Percentiles rank a stretch among this genome's conserved stretches.
These are phyloP conservation scores for Novakomyces olei DNA, from an alignment of 805 yeast species.

Conservation along the genomic window DNA sequence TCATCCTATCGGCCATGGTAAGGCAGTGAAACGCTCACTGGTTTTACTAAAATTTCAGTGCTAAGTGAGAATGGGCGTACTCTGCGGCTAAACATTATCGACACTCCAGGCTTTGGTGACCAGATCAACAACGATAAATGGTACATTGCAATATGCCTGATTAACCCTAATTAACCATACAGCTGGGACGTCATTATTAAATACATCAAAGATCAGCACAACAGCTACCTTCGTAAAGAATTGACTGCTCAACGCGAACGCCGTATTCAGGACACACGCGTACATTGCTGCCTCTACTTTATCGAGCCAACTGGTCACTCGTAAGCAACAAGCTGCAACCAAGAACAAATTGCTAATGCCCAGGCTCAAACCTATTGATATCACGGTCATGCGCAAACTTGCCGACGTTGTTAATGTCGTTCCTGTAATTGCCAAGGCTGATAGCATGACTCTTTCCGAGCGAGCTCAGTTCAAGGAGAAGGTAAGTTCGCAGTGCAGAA, in stretches of 20 bases:
- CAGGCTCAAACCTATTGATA: slow-evolving; percentile 67
- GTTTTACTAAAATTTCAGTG: slow-evolving; percentile 16
- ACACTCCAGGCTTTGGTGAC: slow-evolving; percentile 97
- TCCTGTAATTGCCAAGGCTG: slow-evolving; percentile 88
- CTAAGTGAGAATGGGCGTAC: slow-evolving; percentile 72
- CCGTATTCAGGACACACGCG: slow-evolving; percentile 59
- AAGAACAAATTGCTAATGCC: not conserved
- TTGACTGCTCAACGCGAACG: slow-evolving; percentile 59
- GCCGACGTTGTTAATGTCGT: slow-evolving; percentile 82
- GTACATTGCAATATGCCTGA: slow-evolving; percentile 39
- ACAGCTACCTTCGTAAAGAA: slow-evolving; percentile 73
- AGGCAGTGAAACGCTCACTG: not conserved
- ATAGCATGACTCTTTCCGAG: slow-evolving; percentile 69
- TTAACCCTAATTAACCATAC: too few relatives aligned
- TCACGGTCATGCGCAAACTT: slow-evolving; percentile 59
- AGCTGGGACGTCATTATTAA: slow-evolving; percentile 76
- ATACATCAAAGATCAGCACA: slow-evolving; percentile 70
- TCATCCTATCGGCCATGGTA: slow-evolving; percentile 14
- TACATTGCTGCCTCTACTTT: slow-evolving; percentile 73
- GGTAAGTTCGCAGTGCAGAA: slow-evolving; percentile 46
- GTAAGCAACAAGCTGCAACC: too few relatives aligned
- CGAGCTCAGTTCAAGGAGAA: slow-evolving; percentile 52
- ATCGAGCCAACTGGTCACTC: slow-evolving; percentile 46
- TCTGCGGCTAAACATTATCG: slow-evolving; percentile 69
- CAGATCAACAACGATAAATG: slow-evolving; percentile 51